These are phyloP conservation scores for Cylindrotheca fusiformis DNA, from an alignment of 108 stramenopile species.

Conservation along the genomic window DNA sequence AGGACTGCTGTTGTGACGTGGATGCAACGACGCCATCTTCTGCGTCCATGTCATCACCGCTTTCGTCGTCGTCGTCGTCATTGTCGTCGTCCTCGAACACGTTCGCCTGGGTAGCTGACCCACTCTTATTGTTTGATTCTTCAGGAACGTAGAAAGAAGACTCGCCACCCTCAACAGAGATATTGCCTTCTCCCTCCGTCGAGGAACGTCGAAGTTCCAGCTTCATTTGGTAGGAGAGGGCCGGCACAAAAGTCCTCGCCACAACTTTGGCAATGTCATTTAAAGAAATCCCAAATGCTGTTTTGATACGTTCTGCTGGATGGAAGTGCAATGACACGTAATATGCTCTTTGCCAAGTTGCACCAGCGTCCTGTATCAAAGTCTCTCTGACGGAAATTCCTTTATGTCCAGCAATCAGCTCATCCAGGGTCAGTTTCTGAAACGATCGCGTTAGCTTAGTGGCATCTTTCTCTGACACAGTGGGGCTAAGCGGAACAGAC, in stretches of 20 bases:
- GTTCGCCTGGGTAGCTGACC: constrained; percentile 25
- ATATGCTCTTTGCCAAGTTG: constrained; percentile 81
- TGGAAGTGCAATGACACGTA: constrained; percentile 81
- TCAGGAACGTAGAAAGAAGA: constrained; percentile 23
- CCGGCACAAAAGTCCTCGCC: constrained; percentile 66
- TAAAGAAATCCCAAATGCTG: constrained; percentile 87
- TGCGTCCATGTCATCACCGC: constrained; percentile 36
- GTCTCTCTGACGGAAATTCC: constrained; percentile 77
- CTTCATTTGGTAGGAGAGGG: constrained; percentile 78
- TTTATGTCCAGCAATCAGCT: constrained; percentile 76
- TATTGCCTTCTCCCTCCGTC: constrained; percentile 43
- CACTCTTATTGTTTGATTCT: constrained; percentile 32
- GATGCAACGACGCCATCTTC: constrained; percentile 41
- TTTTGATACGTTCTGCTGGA: constrained; percentile 76
- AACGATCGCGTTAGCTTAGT: constrained; percentile 70
- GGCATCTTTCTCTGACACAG: constrained; percentile 58
- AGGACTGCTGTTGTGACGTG: constrained; percentile 32
- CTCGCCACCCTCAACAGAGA: constrained; percentile 57
- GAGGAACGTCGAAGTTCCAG: constrained; percentile 71
- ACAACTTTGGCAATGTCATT: constrained; percentile 81
- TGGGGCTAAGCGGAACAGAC: constrained; percentile 80
- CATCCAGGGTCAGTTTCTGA: constrained; percentile 79
- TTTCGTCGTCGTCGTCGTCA: constrained; percentile 71
- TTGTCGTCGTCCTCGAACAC: constrained; percentile 58
- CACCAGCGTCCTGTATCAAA: constrained; percentile 55